A percentile compares a stretch with the other conserved stretches of the same genome.
phyloP scores from a whole-genome alignment of 2,329 filamentous ascomycete species.

The Aspergillus sclerotialis region DNA sequence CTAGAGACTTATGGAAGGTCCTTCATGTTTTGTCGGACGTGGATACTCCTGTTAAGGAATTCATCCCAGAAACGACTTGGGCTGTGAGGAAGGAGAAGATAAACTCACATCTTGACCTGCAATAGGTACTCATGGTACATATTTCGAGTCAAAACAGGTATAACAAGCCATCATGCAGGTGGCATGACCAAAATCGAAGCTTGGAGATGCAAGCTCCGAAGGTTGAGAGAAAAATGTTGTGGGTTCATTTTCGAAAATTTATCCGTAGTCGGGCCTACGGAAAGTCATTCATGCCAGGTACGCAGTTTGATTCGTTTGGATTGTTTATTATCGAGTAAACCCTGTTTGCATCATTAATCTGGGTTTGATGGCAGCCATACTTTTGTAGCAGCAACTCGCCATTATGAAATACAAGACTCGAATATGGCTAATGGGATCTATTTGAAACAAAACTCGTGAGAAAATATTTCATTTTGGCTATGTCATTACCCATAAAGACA shows the following conservation, averaged over 20 bases:
- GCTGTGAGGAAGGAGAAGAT: neutral
- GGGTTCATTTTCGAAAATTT: constrained; percentile 11
- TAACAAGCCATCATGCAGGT: neutral
- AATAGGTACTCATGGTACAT: constrained; percentile 1
- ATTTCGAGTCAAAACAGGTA: constrained; percentile 1
- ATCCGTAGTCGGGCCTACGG: constrained; percentile 11
- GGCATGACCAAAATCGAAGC: constrained; percentile 1
- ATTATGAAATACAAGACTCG: neutral
- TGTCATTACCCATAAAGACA: too few relatives aligned
- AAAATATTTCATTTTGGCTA: too few relatives aligned
- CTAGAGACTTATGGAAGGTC: constrained; percentile 43
- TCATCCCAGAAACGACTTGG: constrained; percentile 28
- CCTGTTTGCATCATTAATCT: too few relatives aligned
- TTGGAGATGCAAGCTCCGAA: constrained; percentile 12
- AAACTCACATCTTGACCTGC: constrained; percentile 2
- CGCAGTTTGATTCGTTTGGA: too few relatives aligned
- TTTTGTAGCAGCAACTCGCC: constrained; percentile 16
- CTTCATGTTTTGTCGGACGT: constrained; percentile 52
- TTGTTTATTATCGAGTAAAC: too few relatives aligned
- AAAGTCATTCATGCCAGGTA: constrained; percentile 4
- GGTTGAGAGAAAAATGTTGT: constrained; percentile 15
- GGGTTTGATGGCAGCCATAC: too few relatives aligned
- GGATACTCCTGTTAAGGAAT: constrained; percentile 47
- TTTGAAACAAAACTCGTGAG: too few relatives aligned
- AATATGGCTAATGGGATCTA: too few relatives aligned